Conservation (phyloP, 352 stramenopile species). For the Phytophthora aleatoria region DNA sequence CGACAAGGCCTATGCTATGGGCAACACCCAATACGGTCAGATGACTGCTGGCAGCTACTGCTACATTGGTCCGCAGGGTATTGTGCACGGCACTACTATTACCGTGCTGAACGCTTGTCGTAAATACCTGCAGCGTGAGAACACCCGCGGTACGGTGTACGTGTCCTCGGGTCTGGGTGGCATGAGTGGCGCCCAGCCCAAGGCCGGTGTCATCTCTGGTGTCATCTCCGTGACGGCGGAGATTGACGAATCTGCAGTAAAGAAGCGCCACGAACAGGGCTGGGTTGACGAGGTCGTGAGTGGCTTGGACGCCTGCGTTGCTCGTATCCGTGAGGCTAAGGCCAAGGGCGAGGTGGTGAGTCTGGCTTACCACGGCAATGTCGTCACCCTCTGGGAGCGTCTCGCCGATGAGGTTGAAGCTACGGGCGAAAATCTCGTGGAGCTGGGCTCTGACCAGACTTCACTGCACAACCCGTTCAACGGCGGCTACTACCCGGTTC, state of each 20-base stretch:
- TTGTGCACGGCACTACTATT: constrained; percentile 91
- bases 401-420: constrained; percentile 72
- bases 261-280: constrained; percentile 85
- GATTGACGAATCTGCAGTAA: constrained; percentile 76
- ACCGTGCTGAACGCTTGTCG: constrained; percentile 89
- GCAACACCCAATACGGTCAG: constrained; percentile 88
- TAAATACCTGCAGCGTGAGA: constrained; percentile 82
- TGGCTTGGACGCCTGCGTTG: constrained; percentile 71
- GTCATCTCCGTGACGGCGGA: constrained; percentile 89
- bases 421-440: constrained; percentile 74
- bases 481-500: constrained; percentile 89
- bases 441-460: constrained; percentile 89
- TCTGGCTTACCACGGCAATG: constrained; percentile 86
- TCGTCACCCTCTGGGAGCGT: constrained; percentile 88
- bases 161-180: constrained; percentile 86
- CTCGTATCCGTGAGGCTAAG: constrained; percentile 60
- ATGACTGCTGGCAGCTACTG: constrained; percentile 93
- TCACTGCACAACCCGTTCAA: constrained; percentile 92
- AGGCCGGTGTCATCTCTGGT: constrained; percentile 84
- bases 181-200: constrained; percentile 89
- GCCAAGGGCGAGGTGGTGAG: constrained; percentile 70
- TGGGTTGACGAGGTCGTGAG: constrained; percentile 87
- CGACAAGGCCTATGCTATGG: constrained; percentile 89
- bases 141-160: constrained; percentile 82
- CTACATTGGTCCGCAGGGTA: constrained; percentile 91